Conservation (phyloP, 2,329 filamentous ascomycete genomes). For the Hypomyces rosellus region DNA sequence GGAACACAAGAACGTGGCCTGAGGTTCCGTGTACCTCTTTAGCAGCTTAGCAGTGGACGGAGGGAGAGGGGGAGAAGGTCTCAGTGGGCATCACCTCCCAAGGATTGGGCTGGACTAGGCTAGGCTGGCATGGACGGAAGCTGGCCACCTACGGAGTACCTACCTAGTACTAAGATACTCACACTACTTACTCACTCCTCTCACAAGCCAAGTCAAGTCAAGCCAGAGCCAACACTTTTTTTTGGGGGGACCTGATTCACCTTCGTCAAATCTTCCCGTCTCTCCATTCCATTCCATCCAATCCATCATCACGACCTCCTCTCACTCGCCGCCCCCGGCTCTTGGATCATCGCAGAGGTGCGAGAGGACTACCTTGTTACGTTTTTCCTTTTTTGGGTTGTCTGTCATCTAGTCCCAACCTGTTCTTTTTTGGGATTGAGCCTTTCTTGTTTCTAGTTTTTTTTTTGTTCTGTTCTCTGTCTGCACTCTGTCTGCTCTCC, state of each 20-base stretch:
- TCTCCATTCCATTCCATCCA: constrained; percentile 11
- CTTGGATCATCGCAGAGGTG: constrained; percentile 12
- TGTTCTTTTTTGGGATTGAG: constrained; percentile 1
- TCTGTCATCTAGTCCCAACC: constrained; percentile 1
- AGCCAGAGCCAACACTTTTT: constrained; percentile 10
- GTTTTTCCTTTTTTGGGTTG: constrained; percentile 2
- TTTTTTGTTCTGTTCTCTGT: constrained; percentile 10
- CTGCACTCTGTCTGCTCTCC: constrained; percentile 13
- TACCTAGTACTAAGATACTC: neutral
- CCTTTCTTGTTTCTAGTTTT: constrained; percentile 12
- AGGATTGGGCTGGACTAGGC: constrained; percentile 8
- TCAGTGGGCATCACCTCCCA: neutral
- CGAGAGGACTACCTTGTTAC: constrained; percentile 6
- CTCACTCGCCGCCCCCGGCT: constrained; percentile 11
- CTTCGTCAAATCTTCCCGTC: constrained; percentile 24
- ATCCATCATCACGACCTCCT: constrained; percentile 23
- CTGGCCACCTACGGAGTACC: neutral
- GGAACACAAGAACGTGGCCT: too few species aligned
- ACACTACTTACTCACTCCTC: constrained; percentile 2
- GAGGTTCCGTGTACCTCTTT: too few species aligned
- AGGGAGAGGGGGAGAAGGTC: too few species aligned
- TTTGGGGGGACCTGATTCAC: constrained; percentile 17
- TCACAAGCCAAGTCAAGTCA: constrained; percentile 4
- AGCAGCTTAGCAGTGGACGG: too few species aligned
- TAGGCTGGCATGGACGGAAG: neutral